phyloP scores from a whole-genome alignment of 2,329 filamentous ascomycete genomes.

The Trichoderma sp. region DNA sequence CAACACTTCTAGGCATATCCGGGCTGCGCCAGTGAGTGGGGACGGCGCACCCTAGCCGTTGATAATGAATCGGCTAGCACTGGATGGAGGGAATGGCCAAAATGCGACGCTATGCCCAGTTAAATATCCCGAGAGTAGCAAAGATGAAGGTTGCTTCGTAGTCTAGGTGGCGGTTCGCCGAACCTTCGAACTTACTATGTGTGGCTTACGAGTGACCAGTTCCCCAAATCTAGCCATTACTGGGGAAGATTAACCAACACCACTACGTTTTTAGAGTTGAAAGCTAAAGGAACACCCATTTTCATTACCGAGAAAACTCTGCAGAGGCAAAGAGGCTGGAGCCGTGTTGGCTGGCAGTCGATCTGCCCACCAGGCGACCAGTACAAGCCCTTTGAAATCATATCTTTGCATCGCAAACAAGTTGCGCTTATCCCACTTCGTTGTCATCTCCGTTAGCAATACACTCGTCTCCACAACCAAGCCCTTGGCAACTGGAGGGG shows the following conservation, averaged over 20 bases:
- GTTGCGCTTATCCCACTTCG: conserved; percentile 16
- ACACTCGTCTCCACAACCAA: neutral
- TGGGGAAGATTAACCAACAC: neutral
- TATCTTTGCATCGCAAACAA: neutral
- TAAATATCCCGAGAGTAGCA: neutral
- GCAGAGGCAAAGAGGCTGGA: conserved; percentile 8
- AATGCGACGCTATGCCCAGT: neutral
- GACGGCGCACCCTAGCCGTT: neutral
- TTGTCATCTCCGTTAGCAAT: conserved; percentile 20
- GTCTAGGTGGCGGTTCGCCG: conserved; percentile 5
- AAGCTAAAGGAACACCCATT: neutral
- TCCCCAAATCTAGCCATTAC: neutral
- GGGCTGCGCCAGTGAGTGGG: conserved; percentile 16
- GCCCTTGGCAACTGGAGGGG: conserved; percentile 14
- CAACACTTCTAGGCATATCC: conserved; percentile 23
- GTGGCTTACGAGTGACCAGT: neutral
- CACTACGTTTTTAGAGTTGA: neutral
- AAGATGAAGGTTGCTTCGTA: neutral
- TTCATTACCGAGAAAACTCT: neutral
- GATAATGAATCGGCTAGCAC: neutral
- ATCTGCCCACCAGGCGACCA: neutral
- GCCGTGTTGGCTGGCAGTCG: neutral
- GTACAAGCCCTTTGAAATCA: neutral
- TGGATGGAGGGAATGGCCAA: neutral
- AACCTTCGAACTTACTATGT: neutral